phyloP scores from a whole-genome alignment of 169 alveolate genomes.

The Plasmodium billcollinsi region DNA sequence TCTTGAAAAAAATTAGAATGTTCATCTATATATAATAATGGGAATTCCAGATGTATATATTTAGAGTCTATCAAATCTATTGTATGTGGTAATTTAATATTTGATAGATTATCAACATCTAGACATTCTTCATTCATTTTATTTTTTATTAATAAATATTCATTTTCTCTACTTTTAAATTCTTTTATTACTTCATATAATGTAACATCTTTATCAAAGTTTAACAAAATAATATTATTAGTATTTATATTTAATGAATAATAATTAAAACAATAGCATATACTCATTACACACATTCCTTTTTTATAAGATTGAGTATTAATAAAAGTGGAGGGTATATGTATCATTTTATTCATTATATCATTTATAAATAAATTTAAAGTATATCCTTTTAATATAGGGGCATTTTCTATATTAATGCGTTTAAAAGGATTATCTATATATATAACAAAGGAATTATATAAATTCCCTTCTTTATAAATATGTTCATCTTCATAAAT shows the following conservation, averaged over 20 bases:
- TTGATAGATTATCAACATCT: conserved; percentile 34
- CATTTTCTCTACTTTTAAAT: conserved; percentile 12
- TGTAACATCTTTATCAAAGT: conserved; percentile 28
- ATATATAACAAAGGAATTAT: conserved; percentile 17
- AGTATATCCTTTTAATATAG: conserved; percentile 45
- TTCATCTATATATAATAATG: conserved; percentile 55
- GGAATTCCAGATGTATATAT: conserved; percentile 51
- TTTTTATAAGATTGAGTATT: conserved; percentile 28
- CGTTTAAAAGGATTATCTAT: conserved; percentile 38
- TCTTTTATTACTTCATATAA: conserved; percentile 45
- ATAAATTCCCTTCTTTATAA: conserved; percentile 25
- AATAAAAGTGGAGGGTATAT: conserved; percentile 51
- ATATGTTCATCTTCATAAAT: conserved; percentile 38
- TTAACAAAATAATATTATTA: conserved; percentile 23
- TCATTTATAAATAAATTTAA: conserved; percentile 46
- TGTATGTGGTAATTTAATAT: conserved; percentile 30
- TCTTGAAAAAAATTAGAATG: conserved; percentile 38
- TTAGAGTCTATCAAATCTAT: conserved; percentile 32
- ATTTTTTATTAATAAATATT: conserved; percentile 49
- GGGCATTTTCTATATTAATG: conserved; percentile 41
- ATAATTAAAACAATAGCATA: conserved; percentile 30
- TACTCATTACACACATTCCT: conserved; percentile 26
- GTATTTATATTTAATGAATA: conserved; percentile 34
- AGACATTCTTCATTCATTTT: conserved; percentile 47
- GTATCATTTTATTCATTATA: conserved; percentile 60